phyloP scores from a whole-genome alignment of 2,329 filamentous ascomycete genomes.

The Xylaria sp. region DNA sequence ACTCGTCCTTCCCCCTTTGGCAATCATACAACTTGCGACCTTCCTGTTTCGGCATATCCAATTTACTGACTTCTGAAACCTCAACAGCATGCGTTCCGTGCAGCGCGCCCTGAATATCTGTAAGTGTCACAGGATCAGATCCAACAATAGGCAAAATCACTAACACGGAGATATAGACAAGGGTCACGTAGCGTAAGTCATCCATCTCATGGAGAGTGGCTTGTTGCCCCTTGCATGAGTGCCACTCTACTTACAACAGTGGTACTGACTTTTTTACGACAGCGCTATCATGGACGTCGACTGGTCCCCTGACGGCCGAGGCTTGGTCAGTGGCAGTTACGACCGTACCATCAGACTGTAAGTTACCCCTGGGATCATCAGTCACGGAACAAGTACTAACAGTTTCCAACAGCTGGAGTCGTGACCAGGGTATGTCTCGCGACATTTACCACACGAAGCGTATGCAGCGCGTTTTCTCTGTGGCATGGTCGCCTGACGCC shows the following conservation, averaged over 20 bases:
- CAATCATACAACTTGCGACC: background rate
- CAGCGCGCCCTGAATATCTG: slow-evolving; percentile 19
- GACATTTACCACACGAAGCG: slow-evolving; percentile 97
- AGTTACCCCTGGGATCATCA: background rate
- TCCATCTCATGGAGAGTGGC: background rate
- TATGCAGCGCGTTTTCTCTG: slow-evolving; percentile 75
- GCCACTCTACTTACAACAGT: background rate
- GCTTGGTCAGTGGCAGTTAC: slow-evolving; percentile 83
- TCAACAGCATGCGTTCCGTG: slow-evolving; percentile 18
- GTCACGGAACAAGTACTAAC: background rate
- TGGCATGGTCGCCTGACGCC: slow-evolving; percentile 79
- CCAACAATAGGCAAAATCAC: slow-evolving; percentile 28
- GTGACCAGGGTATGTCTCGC: slow-evolving; percentile 73
- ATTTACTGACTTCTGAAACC: slow-evolving; percentile 3
- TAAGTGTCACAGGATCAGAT: slow-evolving; percentile 66
- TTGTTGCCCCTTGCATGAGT: background rate
- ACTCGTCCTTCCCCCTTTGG: background rate
- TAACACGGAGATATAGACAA: slow-evolving; percentile 20
- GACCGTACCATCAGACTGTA: slow-evolving; percentile 75
- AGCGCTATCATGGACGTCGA: slow-evolving; percentile 90
- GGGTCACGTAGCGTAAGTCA: slow-evolving; percentile 37
- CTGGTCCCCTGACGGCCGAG: slow-evolving; percentile 89
- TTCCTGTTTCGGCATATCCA: background rate
- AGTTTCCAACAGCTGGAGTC: slow-evolving; percentile 53
- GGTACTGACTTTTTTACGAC: slow-evolving; percentile 2